Conservation (phyloP, 306 rosid species). For the Phaseolus lunatus region DNA sequence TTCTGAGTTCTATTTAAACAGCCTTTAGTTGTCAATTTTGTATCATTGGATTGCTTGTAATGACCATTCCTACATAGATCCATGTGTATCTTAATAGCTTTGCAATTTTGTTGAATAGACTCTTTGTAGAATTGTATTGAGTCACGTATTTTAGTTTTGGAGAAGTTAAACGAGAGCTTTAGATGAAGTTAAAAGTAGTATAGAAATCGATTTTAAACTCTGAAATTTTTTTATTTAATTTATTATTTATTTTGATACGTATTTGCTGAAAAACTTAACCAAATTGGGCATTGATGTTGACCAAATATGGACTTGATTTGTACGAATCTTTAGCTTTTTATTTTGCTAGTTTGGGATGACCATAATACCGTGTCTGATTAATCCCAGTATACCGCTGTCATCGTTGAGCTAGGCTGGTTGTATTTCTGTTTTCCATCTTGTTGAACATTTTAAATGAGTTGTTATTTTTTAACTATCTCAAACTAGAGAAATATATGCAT, state of each 20-base stretch:
- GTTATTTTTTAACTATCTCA: neutral
- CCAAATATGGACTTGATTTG: neutral
- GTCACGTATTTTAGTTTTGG: neutral
- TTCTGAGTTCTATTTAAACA: neutral
- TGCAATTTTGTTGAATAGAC: constrained; percentile 15
- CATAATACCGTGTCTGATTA: no score
- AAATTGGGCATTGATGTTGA: neutral
- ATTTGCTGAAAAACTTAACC: neutral
- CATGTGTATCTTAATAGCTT: constrained; percentile 13
- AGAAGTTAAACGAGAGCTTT: neutral
- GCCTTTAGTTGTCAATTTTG: constrained; percentile 5
- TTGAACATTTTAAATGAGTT: neutral
- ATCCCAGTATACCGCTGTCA: no score
- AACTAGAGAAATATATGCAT: neutral
- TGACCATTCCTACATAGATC: neutral
- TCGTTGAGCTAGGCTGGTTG: no score
- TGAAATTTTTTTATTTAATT: neutral
- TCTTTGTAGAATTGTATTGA: neutral
- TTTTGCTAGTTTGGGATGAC: neutral
- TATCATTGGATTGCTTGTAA: constrained; percentile 14
- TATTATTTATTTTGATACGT: neutral
- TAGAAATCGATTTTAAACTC: neutral
- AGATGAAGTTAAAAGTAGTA: neutral
- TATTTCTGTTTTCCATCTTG: neutral
- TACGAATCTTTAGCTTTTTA: neutral